Base-by-base conservation (phyloP, 2,329 filamentous ascomycete species). In the Alternaria gaisen region DNA sequence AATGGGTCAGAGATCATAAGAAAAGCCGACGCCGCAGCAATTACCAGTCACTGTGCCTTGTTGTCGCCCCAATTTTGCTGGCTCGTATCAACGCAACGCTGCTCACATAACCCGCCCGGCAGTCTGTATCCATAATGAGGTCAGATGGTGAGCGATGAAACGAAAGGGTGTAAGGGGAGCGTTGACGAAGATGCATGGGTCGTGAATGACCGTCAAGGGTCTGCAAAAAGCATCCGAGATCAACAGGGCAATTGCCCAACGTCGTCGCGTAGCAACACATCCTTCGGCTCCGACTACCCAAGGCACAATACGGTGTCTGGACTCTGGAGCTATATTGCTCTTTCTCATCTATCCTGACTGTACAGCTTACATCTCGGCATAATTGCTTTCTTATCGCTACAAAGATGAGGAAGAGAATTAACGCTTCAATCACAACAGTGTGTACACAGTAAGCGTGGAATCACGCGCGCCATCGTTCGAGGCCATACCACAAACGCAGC, bases 251-350 rank as follows among this genome's bases (percentile, higher is more conserved):
- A 12, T 50, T 38, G 43, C 22, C n/a, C 42, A 56, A 43, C 44
- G 57, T 43, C 32, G 44, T 28, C 54, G 57, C 53, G 56, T 50
- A 12, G 38, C 44, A 8, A n/a, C 53, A 56, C 30, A 20, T 44
- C 44, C 22, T 34, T 30, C 24, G 40, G 22, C 44, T 43, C 28
- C 41, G 11, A 11, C 9, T 30, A 30, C 40, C 18, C 41, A 26
- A 12, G 34, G 46, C 53, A 41, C 26, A 40, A 28, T 30, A 26
- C 42, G 11, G 18, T 42, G 34, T 20, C 47, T 36, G 40, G n/a
- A 30, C 32, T 20, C 47, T 36, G 30, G 22, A 38, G 30, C 28
- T 30, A 44, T 42, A 46, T 53, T 53, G 50, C 48, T 32, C 30
- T 44, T 36, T 52, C 22, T 41, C 50, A 52, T 36, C 50, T 6